Percentiles rank a stretch among this genome's conserved stretches.
These are phyloP conservation scores for Fusarium palustre DNA, from an alignment of 2,329 filamentous ascomycete genomes.

Conservation along the genomic window DNA sequence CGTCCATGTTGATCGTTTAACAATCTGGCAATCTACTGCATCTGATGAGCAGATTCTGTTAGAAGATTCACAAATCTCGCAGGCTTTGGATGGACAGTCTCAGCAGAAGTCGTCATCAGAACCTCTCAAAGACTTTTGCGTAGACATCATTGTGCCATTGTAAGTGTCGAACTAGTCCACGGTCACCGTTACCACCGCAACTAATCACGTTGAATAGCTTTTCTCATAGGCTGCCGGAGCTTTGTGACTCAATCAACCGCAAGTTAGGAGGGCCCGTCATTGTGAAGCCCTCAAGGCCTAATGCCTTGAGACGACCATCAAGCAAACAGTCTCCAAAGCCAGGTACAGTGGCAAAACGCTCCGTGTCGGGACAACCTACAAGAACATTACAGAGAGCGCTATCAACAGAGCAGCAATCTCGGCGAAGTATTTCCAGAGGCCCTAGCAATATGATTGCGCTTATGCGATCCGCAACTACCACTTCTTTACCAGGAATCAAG, in stretches of 20 bases:
- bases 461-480: constrained; percentile 75
- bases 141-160: constrained; percentile 85
- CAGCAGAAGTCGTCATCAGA: constrained; percentile 64
- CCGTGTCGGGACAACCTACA: constrained; percentile 55
- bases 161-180: constrained; percentile 55
- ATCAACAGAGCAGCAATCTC: constrained; percentile 68
- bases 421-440: constrained; percentile 66
- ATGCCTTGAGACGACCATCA: constrained; percentile 57
- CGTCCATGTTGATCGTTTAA: constrained; percentile 79
- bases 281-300: constrained; percentile 65
- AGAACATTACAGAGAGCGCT: constrained; percentile 71
- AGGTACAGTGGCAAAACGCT: constrained; percentile 64
- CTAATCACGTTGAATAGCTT: constrained; percentile 69
- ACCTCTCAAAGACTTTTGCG: constrained; percentile 79
- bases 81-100: constrained; percentile 51
- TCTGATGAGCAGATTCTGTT: constrained; percentile 66
- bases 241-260: constrained; percentile 76
- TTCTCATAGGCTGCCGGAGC: constrained; percentile 77
- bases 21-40: constrained; percentile 85
- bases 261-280: constrained; percentile 80
- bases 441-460: constrained; percentile 71
- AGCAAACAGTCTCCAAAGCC: constrained; percentile 61
- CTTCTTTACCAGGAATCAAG: constrained; percentile 71
- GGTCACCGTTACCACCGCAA: not conserved
- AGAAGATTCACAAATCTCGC: constrained; percentile 60